Conservation (phyloP, 371 early-diverging fungal genomes). For the Furculomyces boomerangus region DNA sequence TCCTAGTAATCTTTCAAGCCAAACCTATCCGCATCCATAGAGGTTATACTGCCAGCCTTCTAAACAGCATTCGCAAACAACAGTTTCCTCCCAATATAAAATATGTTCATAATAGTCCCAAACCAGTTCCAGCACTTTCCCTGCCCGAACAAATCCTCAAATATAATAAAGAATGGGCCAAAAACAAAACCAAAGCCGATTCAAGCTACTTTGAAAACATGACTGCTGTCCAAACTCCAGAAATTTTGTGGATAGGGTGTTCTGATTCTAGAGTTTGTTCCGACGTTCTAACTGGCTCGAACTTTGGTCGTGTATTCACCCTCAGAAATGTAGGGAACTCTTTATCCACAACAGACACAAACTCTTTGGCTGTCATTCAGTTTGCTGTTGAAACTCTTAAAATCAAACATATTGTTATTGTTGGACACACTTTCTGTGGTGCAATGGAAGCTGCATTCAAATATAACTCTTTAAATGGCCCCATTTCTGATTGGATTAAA, state of each 20-base stretch:
- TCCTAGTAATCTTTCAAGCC: too few relatives aligned
- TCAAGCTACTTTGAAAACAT: slow-evolving; percentile 40
- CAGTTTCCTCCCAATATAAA: too few relatives aligned
- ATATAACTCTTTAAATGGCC: slow-evolving; percentile 17
- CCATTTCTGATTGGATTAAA: slow-evolving; percentile 36
- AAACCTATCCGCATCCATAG: too few relatives aligned
- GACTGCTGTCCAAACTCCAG: slow-evolving; percentile 61
- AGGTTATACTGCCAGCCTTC: too few relatives aligned
- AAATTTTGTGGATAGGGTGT: slow-evolving; percentile 86
- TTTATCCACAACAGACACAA: slow-evolving; percentile 55
- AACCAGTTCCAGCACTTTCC: too few relatives aligned
- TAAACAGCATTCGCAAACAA: too few relatives aligned
- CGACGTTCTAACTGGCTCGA: slow-evolving; percentile 19
- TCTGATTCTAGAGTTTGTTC: slow-evolving; percentile 84
- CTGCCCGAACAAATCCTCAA: neutral
- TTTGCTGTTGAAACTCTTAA: slow-evolving; percentile 81
- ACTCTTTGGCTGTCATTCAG: slow-evolving; percentile 66
- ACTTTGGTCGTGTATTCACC: slow-evolving; percentile 74
- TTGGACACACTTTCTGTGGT: slow-evolving; percentile 78
- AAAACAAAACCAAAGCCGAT: slow-evolving; percentile 20
- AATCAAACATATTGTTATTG: slow-evolving; percentile 83
- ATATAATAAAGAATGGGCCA: slow-evolving; percentile 36
- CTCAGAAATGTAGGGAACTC: slow-evolving; percentile 93
- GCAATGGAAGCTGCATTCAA: slow-evolving; percentile 53
- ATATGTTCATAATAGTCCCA: too few relatives aligned